Base-by-base conservation (phyloP, 1,284 basidiomycete genomes). In the Sparassis latifolia region DNA sequence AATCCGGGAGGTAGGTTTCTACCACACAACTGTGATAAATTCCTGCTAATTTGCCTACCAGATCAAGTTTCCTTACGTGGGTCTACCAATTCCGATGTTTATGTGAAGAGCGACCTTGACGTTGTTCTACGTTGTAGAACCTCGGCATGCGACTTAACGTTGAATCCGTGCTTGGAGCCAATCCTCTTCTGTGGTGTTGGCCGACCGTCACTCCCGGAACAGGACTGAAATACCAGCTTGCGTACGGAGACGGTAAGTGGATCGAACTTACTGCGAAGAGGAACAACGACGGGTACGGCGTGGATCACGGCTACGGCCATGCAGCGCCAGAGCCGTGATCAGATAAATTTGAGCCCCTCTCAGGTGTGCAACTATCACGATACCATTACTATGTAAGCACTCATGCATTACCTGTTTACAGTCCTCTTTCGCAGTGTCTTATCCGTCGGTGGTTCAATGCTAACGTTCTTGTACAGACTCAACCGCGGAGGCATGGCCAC, bases 31-130 rank as follows among this genome's bases (percentile, higher is more conserved):
- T 42, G 41, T 27, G 7, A 27, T 12, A 20, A 20, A 20, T 29
- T 48, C 29, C 30, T 48, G 12, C 46, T 50, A 2, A 51, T 42
- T 50, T 33, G 31, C 5, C 1, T 1, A 44, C 10, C 58, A 91
- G 84, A 75, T 96, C 64, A 91, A 89, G 66, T 99, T 94, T 64
- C 96, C 96, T 47, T 99, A 97, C 64, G 92, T 91, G 66, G 58
- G 86, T 69, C 47, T 31, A 20, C 27, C 6, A 46, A 40, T 20
- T 20, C 20, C 20, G 20, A 20, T 20, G 20, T 20, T 20, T 20
- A 20, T 20, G 20, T 20, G 20, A 20, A 20, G 20, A 20, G 20
- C 20, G 20, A 20, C 20, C 20, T 20, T 20, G 20, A 20, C 20
- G 20, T 20, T 20, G 20, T 20, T 20, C 20, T 20, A 20, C 20